A percentile compares a stretch with the other conserved stretches of the same genome.
Conservation (phyloP, 73 alveolate species). For the Stentor coeruleus region DNA sequence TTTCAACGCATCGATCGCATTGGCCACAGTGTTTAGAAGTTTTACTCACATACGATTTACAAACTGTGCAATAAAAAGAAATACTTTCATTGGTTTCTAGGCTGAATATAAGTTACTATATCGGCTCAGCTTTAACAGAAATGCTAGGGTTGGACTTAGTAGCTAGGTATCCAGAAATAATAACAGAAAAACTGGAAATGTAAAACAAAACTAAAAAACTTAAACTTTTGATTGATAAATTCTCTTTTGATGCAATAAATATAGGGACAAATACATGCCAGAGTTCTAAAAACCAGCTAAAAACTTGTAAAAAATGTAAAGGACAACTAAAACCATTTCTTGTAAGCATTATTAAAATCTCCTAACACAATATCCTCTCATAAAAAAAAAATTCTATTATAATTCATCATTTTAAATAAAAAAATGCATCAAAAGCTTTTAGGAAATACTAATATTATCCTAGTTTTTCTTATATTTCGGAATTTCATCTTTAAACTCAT, state of each 20-base stretch:
- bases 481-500: no score
- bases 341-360: not conserved
- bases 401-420: no score
- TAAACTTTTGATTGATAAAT: not conserved
- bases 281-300: not conserved
- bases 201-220: not conserved
- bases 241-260: not conserved
- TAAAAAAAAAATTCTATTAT: no score
- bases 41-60: conserved; percentile 12
- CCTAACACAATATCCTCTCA: no score
- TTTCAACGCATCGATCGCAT: conserved; percentile 23
- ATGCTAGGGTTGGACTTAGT: conserved; percentile 17
- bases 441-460: no score
- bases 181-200: not conserved
- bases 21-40: conserved; percentile 26
- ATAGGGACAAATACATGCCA: not conserved
- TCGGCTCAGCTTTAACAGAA: not conserved
- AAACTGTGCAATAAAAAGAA: conserved; percentile 3
- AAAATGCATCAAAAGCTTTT: no score
- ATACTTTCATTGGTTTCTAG: not conserved
- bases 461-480: no score
- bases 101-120: not conserved
- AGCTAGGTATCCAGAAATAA: not conserved
- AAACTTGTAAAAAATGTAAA: not conserved
- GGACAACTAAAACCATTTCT: conserved; percentile 13